phyloP scores from a whole-genome alignment of 345 rosid genomes.

The Capsella bursapastoris region DNA sequence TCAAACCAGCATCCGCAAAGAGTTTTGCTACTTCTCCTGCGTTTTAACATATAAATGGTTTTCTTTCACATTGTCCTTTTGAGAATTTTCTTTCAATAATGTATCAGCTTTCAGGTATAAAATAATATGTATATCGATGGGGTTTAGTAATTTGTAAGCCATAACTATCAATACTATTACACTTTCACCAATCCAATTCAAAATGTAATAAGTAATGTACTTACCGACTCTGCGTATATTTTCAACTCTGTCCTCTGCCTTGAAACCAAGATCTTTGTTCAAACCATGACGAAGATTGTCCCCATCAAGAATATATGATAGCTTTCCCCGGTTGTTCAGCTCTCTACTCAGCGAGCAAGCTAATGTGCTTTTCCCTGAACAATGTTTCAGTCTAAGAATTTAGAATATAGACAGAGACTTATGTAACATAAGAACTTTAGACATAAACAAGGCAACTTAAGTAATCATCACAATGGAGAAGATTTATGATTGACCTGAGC shows the following conservation, averaged over 20 bases:
- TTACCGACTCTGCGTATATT: conserved; percentile 92
- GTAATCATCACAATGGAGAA: conserved; percentile 2
- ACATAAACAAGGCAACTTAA: neutral
- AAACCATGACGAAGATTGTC: conserved; percentile 93
- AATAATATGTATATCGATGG: neutral
- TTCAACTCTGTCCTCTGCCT: conserved; percentile 85
- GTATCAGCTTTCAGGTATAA: neutral
- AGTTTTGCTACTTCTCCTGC: conserved; percentile 93
- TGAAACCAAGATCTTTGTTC: conserved; percentile 83
- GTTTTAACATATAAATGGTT: conserved; percentile 1
- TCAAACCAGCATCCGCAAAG: conserved; percentile 89
- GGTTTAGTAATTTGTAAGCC: neutral
- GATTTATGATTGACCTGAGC: conserved; percentile 66
- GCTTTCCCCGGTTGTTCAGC: conserved; percentile 64
- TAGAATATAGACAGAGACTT: conserved; percentile 1
- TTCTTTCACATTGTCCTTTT: neutral
- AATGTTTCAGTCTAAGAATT: neutral
- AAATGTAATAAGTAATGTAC: conserved; percentile 33
- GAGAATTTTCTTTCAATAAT: neutral
- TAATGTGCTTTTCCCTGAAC: conserved; percentile 89
- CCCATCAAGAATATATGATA: conserved; percentile 87
- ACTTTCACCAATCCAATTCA: neutral
- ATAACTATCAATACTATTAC: neutral
- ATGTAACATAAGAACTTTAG: neutral
- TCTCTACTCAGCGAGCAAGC: conserved; percentile 82